A percentile compares a stretch with the other conserved stretches of the same genome.
Evolutionary conservation across 1,284 basidiomycete genomes (phyloP).

Genomic region (Pterula multifida): DNA sequence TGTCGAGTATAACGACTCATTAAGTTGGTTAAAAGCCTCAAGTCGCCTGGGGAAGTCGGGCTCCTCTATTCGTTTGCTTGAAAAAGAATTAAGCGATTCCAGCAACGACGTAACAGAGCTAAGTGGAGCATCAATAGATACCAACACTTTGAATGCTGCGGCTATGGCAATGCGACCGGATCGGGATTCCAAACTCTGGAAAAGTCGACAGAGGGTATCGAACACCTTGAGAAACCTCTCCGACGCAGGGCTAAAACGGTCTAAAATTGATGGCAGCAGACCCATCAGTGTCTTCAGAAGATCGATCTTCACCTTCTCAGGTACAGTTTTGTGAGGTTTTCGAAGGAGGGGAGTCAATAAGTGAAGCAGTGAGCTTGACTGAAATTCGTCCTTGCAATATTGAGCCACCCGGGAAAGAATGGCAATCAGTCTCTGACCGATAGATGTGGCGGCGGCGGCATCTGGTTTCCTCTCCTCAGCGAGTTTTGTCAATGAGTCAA

Average conservation of each 20-base stretch:
- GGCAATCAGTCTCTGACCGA: conserved; percentile 74
- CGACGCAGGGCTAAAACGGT: conserved; percentile 41
- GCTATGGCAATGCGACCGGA: conserved; percentile 59
- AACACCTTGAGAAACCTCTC: conserved; percentile 47
- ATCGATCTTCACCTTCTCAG: conserved; percentile 84
- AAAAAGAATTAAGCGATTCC: conserved; percentile 79
- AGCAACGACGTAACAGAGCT: conserved; percentile 41
- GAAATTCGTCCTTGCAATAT: conserved; percentile 56
- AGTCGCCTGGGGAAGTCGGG: conserved; percentile 89
- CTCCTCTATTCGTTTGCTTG: conserved; percentile 74
- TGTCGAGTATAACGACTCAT: conserved; percentile 42
- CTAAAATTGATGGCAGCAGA: conserved; percentile 65
- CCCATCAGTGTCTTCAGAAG: conserved; percentile 69
- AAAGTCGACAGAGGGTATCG: conserved; percentile 60
- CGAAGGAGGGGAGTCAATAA: conserved; percentile 78
- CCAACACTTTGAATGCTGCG: conserved; percentile 51
- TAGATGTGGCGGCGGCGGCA: conserved; percentile 50
- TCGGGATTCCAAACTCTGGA: conserved; percentile 65
- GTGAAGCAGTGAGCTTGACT: conserved; percentile 65
- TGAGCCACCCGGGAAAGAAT: conserved; percentile 77
- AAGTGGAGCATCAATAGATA: conserved; percentile 38
- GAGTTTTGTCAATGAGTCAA: conserved; percentile 65
- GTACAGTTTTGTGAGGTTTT: conserved; percentile 64
- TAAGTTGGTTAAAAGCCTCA: conserved; percentile 66
- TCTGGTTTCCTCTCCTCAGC: conserved; percentile 52